Evolutionary conservation across 164 flowering plant species (phyloP).

Genomic region (Vitis amurensis): DNA sequence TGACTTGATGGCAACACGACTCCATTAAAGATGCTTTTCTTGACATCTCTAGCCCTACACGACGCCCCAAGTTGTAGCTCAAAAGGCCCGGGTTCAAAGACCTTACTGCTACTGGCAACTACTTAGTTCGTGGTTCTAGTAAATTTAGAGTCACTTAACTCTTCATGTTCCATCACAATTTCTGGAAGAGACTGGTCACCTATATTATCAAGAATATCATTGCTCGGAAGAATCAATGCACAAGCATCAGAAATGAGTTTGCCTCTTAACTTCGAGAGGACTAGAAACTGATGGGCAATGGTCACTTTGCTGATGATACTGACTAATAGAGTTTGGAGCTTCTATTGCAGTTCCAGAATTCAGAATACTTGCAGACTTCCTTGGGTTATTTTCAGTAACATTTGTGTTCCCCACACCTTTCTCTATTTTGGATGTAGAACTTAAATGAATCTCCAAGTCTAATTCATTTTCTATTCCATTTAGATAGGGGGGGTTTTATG

Average conservation of each 20-base stretch:
- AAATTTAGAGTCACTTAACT: conserved; percentile 72
- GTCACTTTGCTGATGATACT: conserved; percentile 2
- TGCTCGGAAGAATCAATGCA: conserved; percentile 15
- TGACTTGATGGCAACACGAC: too few species aligned
- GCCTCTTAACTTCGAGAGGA: neutral
- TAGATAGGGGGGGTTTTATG: conserved; percentile 22
- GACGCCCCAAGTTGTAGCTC: too few species aligned
- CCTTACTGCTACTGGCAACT: too few species aligned
- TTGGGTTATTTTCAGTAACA: conserved; percentile 13
- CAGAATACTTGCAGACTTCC: conserved; percentile 13
- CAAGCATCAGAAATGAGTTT: conserved; percentile 15
- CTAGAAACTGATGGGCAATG: neutral
- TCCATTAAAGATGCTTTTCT: too few species aligned
- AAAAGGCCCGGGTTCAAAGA: too few species aligned
- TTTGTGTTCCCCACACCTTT: conserved; percentile 23
- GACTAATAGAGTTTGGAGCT: neutral
- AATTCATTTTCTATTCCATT: conserved; percentile 45
- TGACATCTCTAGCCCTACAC: too few species aligned
- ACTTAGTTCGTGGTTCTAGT: too few species aligned
- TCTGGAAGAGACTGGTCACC: conserved; percentile 62
- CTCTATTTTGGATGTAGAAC: conserved; percentile 45
- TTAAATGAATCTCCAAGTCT: conserved; percentile 77
- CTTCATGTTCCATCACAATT: conserved; percentile 98
- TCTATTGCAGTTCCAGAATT: conserved; percentile 8
- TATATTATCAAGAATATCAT: conserved; percentile 23